Base-by-base conservation (phyloP, 352 stramenopile species). In the Phytophthora capsici region DNA sequence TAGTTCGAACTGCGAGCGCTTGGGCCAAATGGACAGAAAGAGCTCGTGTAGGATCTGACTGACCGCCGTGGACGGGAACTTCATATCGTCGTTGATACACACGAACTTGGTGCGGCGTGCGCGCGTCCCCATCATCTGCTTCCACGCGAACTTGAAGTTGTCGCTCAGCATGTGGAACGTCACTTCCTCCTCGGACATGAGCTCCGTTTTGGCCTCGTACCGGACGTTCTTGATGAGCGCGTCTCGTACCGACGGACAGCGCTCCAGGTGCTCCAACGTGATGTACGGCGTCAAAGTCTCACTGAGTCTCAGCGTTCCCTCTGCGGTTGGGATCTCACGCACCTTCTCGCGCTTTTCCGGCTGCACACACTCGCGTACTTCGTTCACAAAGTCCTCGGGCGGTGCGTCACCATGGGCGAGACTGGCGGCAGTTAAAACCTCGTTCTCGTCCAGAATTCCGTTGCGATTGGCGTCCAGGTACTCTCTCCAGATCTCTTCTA, bases 41-140 rank as follows among this genome's bases (percentile, higher is more conserved):
- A 98, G 91, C 45, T 97, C 90, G 62, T 94, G 82, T 40, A 98
- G 69, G 46, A 95, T 95, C 60, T 94, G 81, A 44, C 80, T 83
- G 20, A 98, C 79, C 6, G 84, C 66, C 16, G 68, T 64, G n/a
- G 91, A 91, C 53, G 93, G 89, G 46, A 84, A 78, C 60, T 96
- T 85, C 86, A 98, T 98, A 76, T 98, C 90, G 80, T 98, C 95
- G 69, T 98, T 98, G 64, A 98, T 94, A 69, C 95, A 98, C 20
- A 98, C 91, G 61, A 98, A 98, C 80, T 98, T 98, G 47, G 90
- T 93, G 22, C 93, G 88, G 9, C 90, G 78, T 45, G 87, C 88
- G 36, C 95, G 88, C 47, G 97, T 96, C 57, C 87, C 91, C 60
- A 98, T 87, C 72, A 98, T 91, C 77, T 98, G 89, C 54, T 89